phyloP scores from a whole-genome alignment of 495 filamentous ascomycete genomes.

The Rhypophila decipiens region DNA sequence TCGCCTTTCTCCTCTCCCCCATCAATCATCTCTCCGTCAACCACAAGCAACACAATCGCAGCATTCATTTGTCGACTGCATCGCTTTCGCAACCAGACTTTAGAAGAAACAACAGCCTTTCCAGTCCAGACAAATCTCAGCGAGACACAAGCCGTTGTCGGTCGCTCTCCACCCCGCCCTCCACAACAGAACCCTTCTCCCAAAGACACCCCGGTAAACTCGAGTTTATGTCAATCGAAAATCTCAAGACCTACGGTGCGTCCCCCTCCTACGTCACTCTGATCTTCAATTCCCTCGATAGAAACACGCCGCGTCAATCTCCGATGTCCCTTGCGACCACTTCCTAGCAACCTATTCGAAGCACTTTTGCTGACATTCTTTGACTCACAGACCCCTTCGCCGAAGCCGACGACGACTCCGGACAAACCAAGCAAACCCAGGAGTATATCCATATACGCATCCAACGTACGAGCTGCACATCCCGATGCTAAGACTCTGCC shows the following conservation, averaged over 20 bases:
- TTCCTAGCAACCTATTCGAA: slow-evolving; percentile 13
- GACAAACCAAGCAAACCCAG: slow-evolving; percentile 81
- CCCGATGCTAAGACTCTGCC: not conserved
- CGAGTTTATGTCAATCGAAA: slow-evolving; percentile 99
- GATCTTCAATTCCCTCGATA: not conserved
- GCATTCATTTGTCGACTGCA: slow-evolving; percentile 11
- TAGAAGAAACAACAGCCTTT: slow-evolving; percentile 1
- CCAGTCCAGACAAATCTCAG: slow-evolving; percentile 11
- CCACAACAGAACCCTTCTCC: slow-evolving; percentile 35
- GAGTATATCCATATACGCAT: slow-evolving; percentile 99
- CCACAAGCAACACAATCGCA: slow-evolving; percentile 18
- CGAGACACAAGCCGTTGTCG: slow-evolving; percentile 37
- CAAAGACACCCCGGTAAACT: slow-evolving; percentile 43
- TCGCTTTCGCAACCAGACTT: slow-evolving; percentile 4
- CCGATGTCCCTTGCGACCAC: slow-evolving; percentile 1
- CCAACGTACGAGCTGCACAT: slow-evolving; percentile 68
- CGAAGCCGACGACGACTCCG: slow-evolving; percentile 99
- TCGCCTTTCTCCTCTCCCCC: slow-evolving; percentile 11
- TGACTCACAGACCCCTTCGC: slow-evolving; percentile 88
- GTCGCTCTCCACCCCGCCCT: slow-evolving; percentile 34
- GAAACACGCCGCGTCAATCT: slow-evolving; percentile 1
- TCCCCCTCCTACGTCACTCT: slow-evolving; percentile 12
- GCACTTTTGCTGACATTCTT: too few relatives aligned
- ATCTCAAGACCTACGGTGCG: slow-evolving; percentile 98
- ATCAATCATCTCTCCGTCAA: slow-evolving; percentile 18